phyloP scores from a whole-genome alignment of 2,329 filamentous ascomycete genomes.

The Aciculosporium take region DNA sequence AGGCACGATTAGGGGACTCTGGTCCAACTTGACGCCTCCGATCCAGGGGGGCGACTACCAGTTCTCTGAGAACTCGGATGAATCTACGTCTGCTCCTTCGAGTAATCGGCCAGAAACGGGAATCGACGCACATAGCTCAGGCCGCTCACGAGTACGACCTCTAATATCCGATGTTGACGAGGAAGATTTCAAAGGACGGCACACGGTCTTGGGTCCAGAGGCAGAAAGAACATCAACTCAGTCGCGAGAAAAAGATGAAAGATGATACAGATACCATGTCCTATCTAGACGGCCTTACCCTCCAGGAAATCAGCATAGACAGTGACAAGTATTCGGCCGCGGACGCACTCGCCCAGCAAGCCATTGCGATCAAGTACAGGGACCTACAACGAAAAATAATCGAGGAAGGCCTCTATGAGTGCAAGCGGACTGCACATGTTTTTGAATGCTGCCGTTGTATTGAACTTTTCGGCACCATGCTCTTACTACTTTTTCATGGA shows the following conservation, averaged over 20 bases:
- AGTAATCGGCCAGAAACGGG: constrained; percentile 11
- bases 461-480: constrained; percentile 43
- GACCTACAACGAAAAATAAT: constrained; percentile 56
- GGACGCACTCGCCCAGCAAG: constrained; percentile 57
- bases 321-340: constrained; percentile 67
- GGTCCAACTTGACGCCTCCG: constrained; percentile 80
- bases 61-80: constrained; percentile 22
- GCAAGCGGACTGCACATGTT: constrained; percentile 68
- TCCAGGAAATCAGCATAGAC: constrained; percentile 60
- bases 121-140: constrained; percentile 33
- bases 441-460: constrained; percentile 61
- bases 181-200: constrained; percentile 17
- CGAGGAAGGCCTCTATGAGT: constrained; percentile 65
- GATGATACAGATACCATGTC: too few species aligned
- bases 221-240: constrained; percentile 10
- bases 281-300: constrained; percentile 56
- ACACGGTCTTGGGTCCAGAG: background rate
- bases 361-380: constrained; percentile 72
- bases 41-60: constrained; percentile 80
- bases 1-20: constrained; percentile 64
- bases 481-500: constrained; percentile 44
- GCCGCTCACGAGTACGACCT: constrained; percentile 39
- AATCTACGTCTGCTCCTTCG: constrained; percentile 8
- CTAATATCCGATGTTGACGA: constrained; percentile 32
- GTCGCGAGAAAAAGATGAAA: constrained; percentile 44